Base-by-base conservation (phyloP, 2,329 filamentous ascomycete species). In the Scedosporium apiospermum region DNA sequence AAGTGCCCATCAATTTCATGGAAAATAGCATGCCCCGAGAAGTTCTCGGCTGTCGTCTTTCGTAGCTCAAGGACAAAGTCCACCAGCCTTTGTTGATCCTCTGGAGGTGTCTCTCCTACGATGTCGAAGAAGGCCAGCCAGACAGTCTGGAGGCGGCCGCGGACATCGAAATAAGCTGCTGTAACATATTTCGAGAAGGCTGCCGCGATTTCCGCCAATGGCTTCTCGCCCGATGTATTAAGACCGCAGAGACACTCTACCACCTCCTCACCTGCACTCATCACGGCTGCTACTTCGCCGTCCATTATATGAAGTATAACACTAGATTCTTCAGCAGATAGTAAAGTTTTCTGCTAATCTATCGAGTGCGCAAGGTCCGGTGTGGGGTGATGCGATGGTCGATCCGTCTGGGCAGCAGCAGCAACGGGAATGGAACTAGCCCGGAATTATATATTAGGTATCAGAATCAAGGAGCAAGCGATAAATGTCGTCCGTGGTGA, bases 51-150 rank as follows among this genome's bases (percentile, higher is more conserved):
- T 1, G 65, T 62, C 1, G 55, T 66, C 38, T 68, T 58, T 53
- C 53, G 66, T 38, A 69, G 67, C 58, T 63, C 60, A 2, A 57
- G 38, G 9, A 72, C 16, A 23, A 71, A 67, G 1, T 68, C 66
- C 44, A 71, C 38, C 21, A 73, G 64, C 12, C 34, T 42, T 2
- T 59, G 42, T 61, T 72, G 70, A 6, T 65, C 61, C 16, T 65
- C 63, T 12, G 64, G 63, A 3, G 66, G n/a, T 3, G 67, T 70
- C 27, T 65, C 34, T 7, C 61, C 66, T n/a, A 65, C 69, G 2
- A 67, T 57, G 6, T 67, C 63, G 14, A 72, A 67, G 26, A 73
- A 21, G 26, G 58, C 61, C 6, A 65, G 62, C 64, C 66, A 71
- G 4, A 64, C 42, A 1, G 67, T 55, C 65, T 65, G 69, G n/a